Evolutionary conservation across 495 filamentous ascomycete genomes (phyloP).

Genomic region (Xylaria intraflava): DNA sequence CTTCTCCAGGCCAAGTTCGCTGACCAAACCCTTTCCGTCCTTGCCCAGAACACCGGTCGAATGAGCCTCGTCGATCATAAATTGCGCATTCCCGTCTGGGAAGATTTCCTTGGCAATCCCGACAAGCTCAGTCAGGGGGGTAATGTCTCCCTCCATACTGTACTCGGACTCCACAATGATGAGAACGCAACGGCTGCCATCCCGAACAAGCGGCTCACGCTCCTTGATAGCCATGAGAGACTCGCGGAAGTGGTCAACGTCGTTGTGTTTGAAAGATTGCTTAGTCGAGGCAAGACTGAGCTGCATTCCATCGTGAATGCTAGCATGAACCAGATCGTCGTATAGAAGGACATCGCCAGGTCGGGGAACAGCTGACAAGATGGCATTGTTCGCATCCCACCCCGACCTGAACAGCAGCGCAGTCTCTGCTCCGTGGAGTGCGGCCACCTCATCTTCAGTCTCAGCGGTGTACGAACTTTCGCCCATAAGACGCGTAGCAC

Average conservation of each 20-base stretch:
- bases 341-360: conserved; percentile 54
- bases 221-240: conserved; percentile 32
- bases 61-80: conserved; percentile 62
- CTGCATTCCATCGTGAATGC: conserved; percentile 55
- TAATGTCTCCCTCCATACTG: conserved; percentile 63
- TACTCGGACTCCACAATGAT: conserved; percentile 56
- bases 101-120: conserved; percentile 43
- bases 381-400: conserved; percentile 54
- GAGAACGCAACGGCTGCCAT: conserved; percentile 31
- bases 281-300: conserved; percentile 39
- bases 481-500: conserved; percentile 37
- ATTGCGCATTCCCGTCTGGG: conserved; percentile 46
- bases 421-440: conserved; percentile 47
- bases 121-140: conserved; percentile 48
- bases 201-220: conserved; percentile 19
- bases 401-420: conserved; percentile 54
- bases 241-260: conserved; percentile 31
- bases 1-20: conserved; percentile 50
- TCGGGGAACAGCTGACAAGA: conserved; percentile 48
- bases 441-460: conserved; percentile 49
- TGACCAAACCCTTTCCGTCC: conserved; percentile 49
- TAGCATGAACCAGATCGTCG: conserved; percentile 59
- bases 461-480: conserved; percentile 51
- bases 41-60: conserved; percentile 51
- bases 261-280: conserved; percentile 51